Conservation (phyloP, 1,139 yeast species). For the Magnusiomyces magnusii region DNA sequence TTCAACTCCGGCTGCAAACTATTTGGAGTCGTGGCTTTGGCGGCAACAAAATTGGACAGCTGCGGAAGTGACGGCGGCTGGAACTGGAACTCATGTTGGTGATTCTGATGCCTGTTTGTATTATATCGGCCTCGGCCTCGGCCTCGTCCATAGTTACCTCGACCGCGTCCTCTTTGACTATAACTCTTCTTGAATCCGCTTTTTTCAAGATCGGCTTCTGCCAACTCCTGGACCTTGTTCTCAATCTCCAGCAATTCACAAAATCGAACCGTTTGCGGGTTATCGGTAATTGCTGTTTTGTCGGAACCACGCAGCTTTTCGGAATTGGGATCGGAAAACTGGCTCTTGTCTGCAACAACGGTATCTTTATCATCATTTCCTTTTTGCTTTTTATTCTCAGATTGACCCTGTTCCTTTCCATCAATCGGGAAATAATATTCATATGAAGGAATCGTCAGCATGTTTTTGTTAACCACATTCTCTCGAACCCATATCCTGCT, state of each 20-base stretch:
- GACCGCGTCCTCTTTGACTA: neutral
- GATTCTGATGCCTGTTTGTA: too few relatives aligned
- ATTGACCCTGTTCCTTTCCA: neutral
- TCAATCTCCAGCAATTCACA: constrained; percentile 19
- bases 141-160: too few relatives aligned
- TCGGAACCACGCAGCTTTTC: neutral
- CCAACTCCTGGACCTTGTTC: constrained; percentile 10
- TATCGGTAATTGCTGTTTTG: constrained; percentile 7
- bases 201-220: neutral
- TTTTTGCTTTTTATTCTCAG: neutral
- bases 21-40: too few relatives aligned
- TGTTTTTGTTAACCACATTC: neutral
- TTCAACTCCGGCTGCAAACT: neutral
- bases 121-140: too few relatives aligned
- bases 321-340: neutral
- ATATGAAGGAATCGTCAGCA: neutral
- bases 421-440: constrained; percentile 1
- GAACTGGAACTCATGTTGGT: too few relatives aligned
- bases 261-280: constrained; percentile 26
- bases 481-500: constrained; percentile 1
- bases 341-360: neutral
- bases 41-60: too few relatives aligned
- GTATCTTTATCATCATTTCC: neutral
- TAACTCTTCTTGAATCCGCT: neutral
- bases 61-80: too few relatives aligned